Evolutionary conservation across 768 basidiomycete genomes (phyloP).

Genomic region (Boletus insuetus): DNA sequence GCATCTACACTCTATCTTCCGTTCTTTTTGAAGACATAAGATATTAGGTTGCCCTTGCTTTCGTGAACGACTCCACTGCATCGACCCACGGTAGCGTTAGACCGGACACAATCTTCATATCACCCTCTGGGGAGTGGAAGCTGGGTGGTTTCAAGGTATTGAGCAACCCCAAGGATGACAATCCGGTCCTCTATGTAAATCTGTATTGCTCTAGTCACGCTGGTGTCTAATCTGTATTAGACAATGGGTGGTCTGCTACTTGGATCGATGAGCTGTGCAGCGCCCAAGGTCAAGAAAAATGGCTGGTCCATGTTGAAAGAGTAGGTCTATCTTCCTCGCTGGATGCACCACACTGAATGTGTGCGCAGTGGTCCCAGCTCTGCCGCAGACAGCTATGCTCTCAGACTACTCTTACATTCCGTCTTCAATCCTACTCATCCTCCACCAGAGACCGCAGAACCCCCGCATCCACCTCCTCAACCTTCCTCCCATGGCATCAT

Average conservation of each 20-base stretch:
- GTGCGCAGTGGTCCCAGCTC: conserved; percentile 46
- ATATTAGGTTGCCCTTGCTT: conserved; percentile 77
- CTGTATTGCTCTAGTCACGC: neutral
- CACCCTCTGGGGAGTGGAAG: conserved; percentile 95
- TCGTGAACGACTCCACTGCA: conserved; percentile 79
- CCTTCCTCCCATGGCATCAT: conserved; percentile 75
- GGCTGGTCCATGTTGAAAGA: conserved; percentile 86
- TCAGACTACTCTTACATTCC: conserved; percentile 81
- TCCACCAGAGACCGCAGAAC: conserved; percentile 61
- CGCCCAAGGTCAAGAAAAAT: conserved; percentile 85
- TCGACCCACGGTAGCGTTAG: conserved; percentile 83
- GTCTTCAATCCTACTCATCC: conserved; percentile 87
- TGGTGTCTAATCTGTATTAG: conserved; percentile 37
- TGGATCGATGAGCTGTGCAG: conserved; percentile 56
- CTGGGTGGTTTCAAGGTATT: conserved; percentile 91
- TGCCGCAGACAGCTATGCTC: conserved; percentile 80
- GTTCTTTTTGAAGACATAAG: neutral
- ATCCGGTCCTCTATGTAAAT: conserved; percentile 77
- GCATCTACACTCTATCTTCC: neutral
- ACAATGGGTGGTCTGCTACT: conserved; percentile 64
- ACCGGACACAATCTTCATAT: conserved; percentile 80
- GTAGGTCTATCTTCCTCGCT: conserved; percentile 39
- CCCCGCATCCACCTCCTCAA: conserved; percentile 76
- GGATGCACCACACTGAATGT: neutral
- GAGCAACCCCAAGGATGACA: conserved; percentile 78